Evolutionary conservation across 2,329 filamentous ascomycete species (phyloP).

Genomic region (Monosporascus sp.): DNA sequence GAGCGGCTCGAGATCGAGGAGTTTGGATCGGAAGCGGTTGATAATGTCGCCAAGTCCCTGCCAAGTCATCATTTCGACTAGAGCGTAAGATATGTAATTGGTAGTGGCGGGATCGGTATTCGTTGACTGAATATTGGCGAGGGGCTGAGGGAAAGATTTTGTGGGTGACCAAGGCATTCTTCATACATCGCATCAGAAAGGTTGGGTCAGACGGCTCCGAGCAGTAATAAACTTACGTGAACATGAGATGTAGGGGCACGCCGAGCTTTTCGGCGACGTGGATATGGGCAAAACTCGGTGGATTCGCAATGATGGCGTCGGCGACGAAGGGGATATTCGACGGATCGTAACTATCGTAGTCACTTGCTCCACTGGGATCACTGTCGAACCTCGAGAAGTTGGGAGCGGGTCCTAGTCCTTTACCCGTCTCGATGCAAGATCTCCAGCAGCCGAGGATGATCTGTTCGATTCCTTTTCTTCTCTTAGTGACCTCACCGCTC

Average conservation of each 20-base stretch:
- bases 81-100: slow-evolving; percentile 76
- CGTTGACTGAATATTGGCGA: slow-evolving; percentile 67
- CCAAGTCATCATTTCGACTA: slow-evolving; percentile 91
- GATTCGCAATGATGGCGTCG: slow-evolving; percentile 47
- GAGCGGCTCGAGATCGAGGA: slow-evolving; percentile 65
- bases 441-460: slow-evolving; percentile 69
- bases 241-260: slow-evolving; percentile 67
- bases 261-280: slow-evolving; percentile 62
- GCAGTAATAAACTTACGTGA: slow-evolving; percentile 44
- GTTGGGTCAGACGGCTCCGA: not conserved
- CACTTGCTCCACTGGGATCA: slow-evolving; percentile 1
- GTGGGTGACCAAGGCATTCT: slow-evolving; percentile 86
- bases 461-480: slow-evolving; percentile 61
- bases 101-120: slow-evolving; percentile 63
- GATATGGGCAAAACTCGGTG: slow-evolving; percentile 60
- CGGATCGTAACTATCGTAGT: slow-evolving; percentile 1
- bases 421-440: slow-evolving; percentile 65
- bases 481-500: slow-evolving; percentile 61
- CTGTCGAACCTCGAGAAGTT: slow-evolving; percentile 30
- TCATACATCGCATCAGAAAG: slow-evolving; percentile 7
- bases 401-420: slow-evolving; percentile 45
- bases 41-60: slow-evolving; percentile 88
- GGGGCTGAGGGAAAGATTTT: slow-evolving; percentile 76
- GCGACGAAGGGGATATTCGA: slow-evolving; percentile 26
- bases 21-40: slow-evolving; percentile 75